These are phyloP conservation scores for Jatropha multifida DNA, from an alignment of 441 rosid species.

Conservation along the genomic window DNA sequence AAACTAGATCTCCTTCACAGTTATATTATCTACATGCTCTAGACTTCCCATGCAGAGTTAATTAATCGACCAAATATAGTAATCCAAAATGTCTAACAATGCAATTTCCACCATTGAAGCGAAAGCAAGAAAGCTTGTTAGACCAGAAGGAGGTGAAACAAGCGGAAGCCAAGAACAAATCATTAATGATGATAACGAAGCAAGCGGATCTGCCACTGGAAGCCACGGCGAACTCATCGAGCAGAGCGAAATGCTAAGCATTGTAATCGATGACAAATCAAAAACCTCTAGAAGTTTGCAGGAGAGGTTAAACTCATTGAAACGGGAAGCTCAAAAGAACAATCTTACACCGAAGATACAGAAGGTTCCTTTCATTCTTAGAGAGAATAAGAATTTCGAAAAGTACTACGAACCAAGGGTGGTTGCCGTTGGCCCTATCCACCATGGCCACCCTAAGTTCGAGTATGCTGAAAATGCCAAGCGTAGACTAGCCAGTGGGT, in stretches of 20 bases:
- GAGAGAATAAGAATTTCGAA: neutral
- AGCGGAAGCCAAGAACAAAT: neutral
- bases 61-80: neutral
- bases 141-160: neutral
- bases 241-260: neutral
- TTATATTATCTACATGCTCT: neutral
- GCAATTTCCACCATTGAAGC: neutral
- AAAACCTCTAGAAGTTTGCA: neutral
- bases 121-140: neutral
- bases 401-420: slow-evolving; percentile 8
- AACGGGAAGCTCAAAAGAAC: neutral
- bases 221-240: neutral
- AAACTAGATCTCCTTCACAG: neutral
- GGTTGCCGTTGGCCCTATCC: slow-evolving; percentile 10
- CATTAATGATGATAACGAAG: neutral
- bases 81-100: neutral
- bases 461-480: neutral
- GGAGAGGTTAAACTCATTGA: neutral
- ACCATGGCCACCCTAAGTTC: neutral
- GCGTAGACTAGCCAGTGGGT: neutral
- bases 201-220: neutral
- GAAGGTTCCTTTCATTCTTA: slow-evolving; percentile 4
- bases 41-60: neutral
- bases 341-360: neutral
- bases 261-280: neutral